Conservation (phyloP, 768 basidiomycete species). For the Hydnum rufescens region DNA sequence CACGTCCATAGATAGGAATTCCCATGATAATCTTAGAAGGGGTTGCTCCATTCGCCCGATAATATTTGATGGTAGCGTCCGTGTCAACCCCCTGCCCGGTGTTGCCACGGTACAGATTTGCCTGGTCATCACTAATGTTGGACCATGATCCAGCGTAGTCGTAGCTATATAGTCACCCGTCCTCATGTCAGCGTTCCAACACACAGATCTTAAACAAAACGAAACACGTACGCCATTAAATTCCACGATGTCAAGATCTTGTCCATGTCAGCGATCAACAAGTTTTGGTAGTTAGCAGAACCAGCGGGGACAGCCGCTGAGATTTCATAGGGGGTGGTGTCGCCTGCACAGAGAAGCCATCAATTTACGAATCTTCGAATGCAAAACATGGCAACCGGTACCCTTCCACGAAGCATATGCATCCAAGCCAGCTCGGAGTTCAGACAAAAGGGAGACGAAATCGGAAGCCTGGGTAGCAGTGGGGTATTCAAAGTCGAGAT, state of each 20-base stretch:
- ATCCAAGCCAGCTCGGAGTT: constrained; percentile 18
- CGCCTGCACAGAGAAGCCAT: not conserved
- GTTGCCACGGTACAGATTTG: constrained; percentile 16
- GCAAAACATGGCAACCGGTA: constrained; percentile 3
- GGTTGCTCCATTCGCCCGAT: constrained; percentile 15
- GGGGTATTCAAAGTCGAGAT: constrained; percentile 20
- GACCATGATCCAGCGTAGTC: constrained; percentile 23
- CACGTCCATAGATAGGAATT: constrained; percentile 20
- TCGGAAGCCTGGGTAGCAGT: constrained; percentile 15
- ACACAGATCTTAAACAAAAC: too few species aligned
- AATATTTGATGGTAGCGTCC: constrained; percentile 17
- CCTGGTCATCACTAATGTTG: constrained; percentile 17
- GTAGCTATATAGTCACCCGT: too few species aligned
- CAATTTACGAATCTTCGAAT: not conserved
- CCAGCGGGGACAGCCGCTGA: constrained; percentile 10
- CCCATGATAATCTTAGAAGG: constrained; percentile 19
- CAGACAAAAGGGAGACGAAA: constrained; percentile 17
- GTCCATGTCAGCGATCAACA: constrained; percentile 17
- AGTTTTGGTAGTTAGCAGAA: constrained; percentile 14
- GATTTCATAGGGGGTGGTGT: not conserved
- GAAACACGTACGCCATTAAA: constrained; percentile 17
- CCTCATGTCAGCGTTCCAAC: not conserved
- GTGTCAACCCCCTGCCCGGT: constrained; percentile 13
- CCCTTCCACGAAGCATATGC: constrained; percentile 15
- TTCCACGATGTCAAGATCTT: constrained; percentile 19